Evolutionary conservation across 371 early-diverging fungal genomes (phyloP).

Genomic region (Coemansia sp.): DNA sequence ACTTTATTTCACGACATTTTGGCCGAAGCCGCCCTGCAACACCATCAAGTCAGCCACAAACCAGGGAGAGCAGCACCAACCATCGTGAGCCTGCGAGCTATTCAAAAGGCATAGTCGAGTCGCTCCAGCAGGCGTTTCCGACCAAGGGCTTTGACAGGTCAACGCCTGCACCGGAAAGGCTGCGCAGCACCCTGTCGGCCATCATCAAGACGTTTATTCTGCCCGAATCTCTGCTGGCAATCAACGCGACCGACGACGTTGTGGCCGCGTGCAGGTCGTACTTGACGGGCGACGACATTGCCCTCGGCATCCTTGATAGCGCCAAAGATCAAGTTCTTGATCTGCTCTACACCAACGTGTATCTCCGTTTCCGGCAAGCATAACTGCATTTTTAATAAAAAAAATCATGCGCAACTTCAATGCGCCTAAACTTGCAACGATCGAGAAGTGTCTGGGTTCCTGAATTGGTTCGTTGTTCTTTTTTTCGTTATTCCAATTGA

Average conservation of each 20-base stretch:
- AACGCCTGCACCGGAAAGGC: conserved; percentile 16
- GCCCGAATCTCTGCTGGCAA: conserved; percentile 33
- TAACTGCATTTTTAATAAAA: neutral
- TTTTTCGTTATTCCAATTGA: neutral
- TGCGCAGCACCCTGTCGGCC: conserved; percentile 12
- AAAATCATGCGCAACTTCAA: neutral
- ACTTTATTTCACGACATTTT: neutral
- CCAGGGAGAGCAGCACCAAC: too few relatives aligned
- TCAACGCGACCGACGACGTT: conserved; percentile 18
- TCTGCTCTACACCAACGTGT: conserved; percentile 38
- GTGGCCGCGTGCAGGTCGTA: conserved; percentile 12
- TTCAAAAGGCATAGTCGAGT: conserved; percentile 15
- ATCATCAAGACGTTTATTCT: conserved; percentile 32
- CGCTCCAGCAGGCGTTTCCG: conserved; percentile 18
- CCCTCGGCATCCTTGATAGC: conserved; percentile 25
- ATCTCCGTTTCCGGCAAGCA: conserved; percentile 12
- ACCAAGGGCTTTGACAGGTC: conserved; percentile 4
- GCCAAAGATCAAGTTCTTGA: conserved; percentile 34
- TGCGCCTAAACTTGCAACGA: conserved; percentile 3
- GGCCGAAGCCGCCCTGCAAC: neutral
- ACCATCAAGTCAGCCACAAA: neutral
- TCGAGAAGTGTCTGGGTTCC: neutral
- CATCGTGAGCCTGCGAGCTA: neutral
- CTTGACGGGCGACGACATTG: conserved; percentile 14
- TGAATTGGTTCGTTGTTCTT: neutral